Evolutionary conservation across 2,329 filamentous ascomycete species (phyloP).

Genomic region (Geosmithia morbida): DNA sequence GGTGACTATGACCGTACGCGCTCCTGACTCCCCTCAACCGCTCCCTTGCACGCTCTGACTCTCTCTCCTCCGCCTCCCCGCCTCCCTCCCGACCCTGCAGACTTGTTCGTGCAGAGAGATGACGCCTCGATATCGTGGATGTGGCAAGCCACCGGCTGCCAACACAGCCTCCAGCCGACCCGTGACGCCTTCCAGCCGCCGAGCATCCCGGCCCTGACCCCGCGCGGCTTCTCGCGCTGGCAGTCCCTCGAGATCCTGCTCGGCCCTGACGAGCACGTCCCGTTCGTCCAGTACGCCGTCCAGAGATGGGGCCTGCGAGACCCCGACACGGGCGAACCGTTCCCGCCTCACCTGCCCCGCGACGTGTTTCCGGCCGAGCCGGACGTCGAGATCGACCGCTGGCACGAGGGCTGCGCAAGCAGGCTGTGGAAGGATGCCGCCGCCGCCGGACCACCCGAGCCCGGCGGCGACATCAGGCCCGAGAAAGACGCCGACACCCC

Average conservation of each 20-base stretch:
- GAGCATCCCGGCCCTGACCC: slow-evolving; percentile 68
- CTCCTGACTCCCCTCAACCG: neutral
- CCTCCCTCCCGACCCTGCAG: too few relatives aligned
- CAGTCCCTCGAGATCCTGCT: slow-evolving; percentile 82
- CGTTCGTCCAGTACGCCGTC: slow-evolving; percentile 69
- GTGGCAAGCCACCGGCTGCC: slow-evolving; percentile 81
- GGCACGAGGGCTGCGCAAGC: slow-evolving; percentile 69
- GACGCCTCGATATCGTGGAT: slow-evolving; percentile 73
- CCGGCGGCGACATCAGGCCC: neutral
- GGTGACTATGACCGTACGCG: slow-evolving; percentile 55
- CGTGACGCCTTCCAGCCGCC: slow-evolving; percentile 61
- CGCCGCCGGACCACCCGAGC: neutral
- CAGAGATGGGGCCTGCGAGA: slow-evolving; percentile 62
- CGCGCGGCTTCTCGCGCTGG: slow-evolving; percentile 81
- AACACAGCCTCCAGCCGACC: slow-evolving; percentile 70
- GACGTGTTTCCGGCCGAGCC: slow-evolving; percentile 56
- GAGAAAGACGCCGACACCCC: neutral
- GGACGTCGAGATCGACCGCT: slow-evolving; percentile 68
- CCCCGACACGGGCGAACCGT: slow-evolving; percentile 56
- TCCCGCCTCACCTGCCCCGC: slow-evolving; percentile 43
- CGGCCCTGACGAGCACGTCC: slow-evolving; percentile 75
- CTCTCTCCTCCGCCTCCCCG: too few relatives aligned
- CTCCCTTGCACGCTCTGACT: neutral
- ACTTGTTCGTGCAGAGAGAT: slow-evolving; percentile 65
- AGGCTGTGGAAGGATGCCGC: slow-evolving; percentile 49